Conservation (phyloP, 169 alveolate genomes). For the Plasmodium vinckei region DNA sequence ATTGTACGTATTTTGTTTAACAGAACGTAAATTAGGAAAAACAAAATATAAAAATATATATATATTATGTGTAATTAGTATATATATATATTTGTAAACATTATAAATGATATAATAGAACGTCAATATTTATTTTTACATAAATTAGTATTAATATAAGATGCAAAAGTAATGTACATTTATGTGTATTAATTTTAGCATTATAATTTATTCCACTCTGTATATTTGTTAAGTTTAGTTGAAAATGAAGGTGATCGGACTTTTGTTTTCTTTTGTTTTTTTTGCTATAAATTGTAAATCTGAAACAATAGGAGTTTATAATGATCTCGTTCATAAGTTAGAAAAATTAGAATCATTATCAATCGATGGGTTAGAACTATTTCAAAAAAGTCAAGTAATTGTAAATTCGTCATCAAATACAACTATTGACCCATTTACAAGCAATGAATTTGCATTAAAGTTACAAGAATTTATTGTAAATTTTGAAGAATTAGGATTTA, state of each 20-base stretch:
- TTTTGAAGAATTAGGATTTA: slow-evolving; percentile 1
- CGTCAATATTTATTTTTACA: too few species aligned
- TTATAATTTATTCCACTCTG: background rate
- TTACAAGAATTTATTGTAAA: background rate
- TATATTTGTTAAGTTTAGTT: slow-evolving; percentile 20
- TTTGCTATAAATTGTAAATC: slow-evolving; percentile 19
- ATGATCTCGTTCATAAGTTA: slow-evolving; percentile 22
- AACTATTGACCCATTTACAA: background rate
- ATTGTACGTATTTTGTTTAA: too few species aligned
- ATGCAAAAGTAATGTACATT: slow-evolving; percentile 48
- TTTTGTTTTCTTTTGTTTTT: slow-evolving; percentile 51
- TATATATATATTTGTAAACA: too few species aligned
- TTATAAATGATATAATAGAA: too few species aligned
- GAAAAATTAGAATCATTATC: slow-evolving; percentile 19
- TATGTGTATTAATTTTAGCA: background rate
- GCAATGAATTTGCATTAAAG: background rate
- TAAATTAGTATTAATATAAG: background rate
- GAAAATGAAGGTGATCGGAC: slow-evolving; percentile 35
- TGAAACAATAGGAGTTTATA: slow-evolving; percentile 19
- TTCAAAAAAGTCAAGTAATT: slow-evolving; percentile 16
- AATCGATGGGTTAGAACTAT: slow-evolving; percentile 25
- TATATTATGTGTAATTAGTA: too few species aligned
- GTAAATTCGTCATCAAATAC: background rate
- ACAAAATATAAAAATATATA: too few species aligned
- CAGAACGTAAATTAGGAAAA: too few species aligned